Percentiles rank a stretch among this genome's conserved stretches.
phyloP scores from a whole-genome alignment of 2,329 filamentous ascomycete genomes.

The Escovopsis sp. region DNA sequence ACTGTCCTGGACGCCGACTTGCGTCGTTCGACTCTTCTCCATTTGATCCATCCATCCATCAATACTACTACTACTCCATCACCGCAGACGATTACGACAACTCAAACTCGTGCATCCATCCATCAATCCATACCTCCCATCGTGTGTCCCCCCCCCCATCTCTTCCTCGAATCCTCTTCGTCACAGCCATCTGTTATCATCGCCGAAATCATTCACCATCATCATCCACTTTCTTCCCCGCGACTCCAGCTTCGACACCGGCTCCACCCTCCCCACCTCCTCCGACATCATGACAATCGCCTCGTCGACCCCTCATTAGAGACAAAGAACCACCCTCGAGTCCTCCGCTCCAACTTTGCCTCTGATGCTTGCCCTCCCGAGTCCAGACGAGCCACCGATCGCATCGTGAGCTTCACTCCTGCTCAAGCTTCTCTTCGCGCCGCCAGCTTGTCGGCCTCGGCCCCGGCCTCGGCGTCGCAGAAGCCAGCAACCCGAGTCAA shows the following conservation, averaged over 20 bases:
- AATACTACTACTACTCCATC: too few species aligned
- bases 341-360: constrained; percentile 2
- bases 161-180: too few species aligned
- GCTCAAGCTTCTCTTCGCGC: neutral
- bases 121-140: too few species aligned
- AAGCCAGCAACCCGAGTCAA: neutral
- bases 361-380: constrained; percentile 2
- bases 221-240: too few species aligned
- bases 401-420: neutral
- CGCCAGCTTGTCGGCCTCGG: neutral
- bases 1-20: neutral
- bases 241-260: too few species aligned
- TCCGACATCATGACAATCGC: constrained; percentile 3
- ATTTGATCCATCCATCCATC: too few species aligned
- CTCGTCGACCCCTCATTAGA: constrained; percentile 5
- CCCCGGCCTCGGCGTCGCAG: neutral
- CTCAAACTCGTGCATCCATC: too few species aligned
- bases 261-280: neutral
- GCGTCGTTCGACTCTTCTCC: too few species aligned
- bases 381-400: constrained; percentile 2
- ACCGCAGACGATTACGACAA: too few species aligned
- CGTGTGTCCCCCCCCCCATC: too few species aligned
- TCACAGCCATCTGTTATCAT: too few species aligned
- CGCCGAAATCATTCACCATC: too few species aligned
- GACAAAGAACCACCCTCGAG: constrained; percentile 2